Evolutionary conservation across 2,329 filamentous ascomycete species (phyloP), one percentile per base, ranked within the genome.

Genomic region (Pseudogymnoascus pannorum): DNA sequence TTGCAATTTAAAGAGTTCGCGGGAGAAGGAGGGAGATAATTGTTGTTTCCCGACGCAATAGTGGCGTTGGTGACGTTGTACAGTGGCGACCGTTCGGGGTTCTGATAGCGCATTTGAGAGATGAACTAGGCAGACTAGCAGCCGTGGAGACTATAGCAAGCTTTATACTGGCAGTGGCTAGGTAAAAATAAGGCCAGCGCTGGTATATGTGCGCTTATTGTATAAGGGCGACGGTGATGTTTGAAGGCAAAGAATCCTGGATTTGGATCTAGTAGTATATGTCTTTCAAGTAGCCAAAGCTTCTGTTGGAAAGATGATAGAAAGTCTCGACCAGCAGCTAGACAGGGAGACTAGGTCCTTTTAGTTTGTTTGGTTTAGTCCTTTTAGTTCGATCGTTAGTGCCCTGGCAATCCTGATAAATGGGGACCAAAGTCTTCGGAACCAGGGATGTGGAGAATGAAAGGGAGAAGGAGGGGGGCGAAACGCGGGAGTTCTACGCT

Each of bases 371-470:
- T 48, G n/a, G 42, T 40, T 16, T 48, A 48, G 42, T 16, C 6
- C 2, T 48, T n/a, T 48, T 48, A 48, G 42, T 48, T 7, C 12
- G 22, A 48, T 48, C 42, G 22, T 48, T 48, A 48, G 42, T 48
- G 12, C 14, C 42, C 12, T 48, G 14, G 14, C 6, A 12, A 26
- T 26, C 14, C 42, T 26, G 42, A 48, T 48, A 26, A 40, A 48
- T 48, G 42, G 42, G 42, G 42, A 48, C 42, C 42, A 26, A 26
- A 24, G 11, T n/a, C 18, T 14, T 48, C 14, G 42, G 42, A 26
- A 48, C 42, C 42, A 48, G 42, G 42, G 42, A 48, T 48, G 42
- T 48, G 42, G 42, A 48, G 42, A 48, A 48, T 5, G 42, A 26
- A 48, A 48, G 22, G 22, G 42, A 12, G 22, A 48, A 48, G 14